These are phyloP conservation scores for Euphorbia celastroides DNA, from an alignment of 441 rosid species.

Conservation along the genomic window DNA sequence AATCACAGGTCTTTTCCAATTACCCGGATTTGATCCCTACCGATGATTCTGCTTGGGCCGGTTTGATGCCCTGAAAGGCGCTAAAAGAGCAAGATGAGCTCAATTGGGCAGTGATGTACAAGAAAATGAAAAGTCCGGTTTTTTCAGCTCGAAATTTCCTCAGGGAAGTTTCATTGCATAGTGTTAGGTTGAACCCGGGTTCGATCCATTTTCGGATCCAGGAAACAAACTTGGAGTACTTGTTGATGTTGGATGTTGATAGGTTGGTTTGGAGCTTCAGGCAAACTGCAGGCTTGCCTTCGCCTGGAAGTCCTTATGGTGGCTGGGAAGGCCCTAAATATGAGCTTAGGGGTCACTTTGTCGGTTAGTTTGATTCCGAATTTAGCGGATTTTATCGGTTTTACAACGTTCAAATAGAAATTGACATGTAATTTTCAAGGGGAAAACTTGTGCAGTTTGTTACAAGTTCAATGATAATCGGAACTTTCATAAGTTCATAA, in stretches of 20 bases:
- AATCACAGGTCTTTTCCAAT: conserved; percentile 59
- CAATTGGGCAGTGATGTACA: conserved; percentile 62
- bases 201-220: conserved; percentile 69
- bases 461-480: too few species aligned
- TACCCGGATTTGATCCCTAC: conserved; percentile 75
- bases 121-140: conserved; percentile 47
- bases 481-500: too few species aligned
- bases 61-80: conserved; percentile 67
- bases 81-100: conserved; percentile 57
- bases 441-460: too few species aligned
- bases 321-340: conserved; percentile 70
- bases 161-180: conserved; percentile 67
- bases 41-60: conserved; percentile 77
- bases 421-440: too few species aligned
- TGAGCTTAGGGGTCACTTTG: conserved; percentile 94
- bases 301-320: conserved; percentile 60
- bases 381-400: background rate
- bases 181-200: conserved; percentile 59
- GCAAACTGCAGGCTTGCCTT: conserved; percentile 62
- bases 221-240: conserved; percentile 83
- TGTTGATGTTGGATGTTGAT: conserved; percentile 76
- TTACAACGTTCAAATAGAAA: background rate
- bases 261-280: conserved; percentile 75
- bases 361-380: conserved; percentile 43
- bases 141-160: conserved; percentile 43